phyloP scores from a whole-genome alignment of 129 eudicot genomes.

The Helichrysum umbraculigerum region DNA sequence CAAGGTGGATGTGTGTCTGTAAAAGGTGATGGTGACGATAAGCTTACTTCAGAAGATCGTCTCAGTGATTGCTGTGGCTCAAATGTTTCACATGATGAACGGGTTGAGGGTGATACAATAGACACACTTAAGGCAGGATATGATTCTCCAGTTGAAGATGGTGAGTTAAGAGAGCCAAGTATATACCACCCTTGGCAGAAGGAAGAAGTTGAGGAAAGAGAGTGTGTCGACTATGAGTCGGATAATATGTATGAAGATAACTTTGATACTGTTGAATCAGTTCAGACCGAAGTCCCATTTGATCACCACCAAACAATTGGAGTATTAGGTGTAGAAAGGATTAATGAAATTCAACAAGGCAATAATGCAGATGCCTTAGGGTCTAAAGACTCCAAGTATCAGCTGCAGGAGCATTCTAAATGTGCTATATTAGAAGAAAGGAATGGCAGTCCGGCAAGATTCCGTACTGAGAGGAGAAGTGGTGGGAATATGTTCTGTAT shows the following conservation, averaged over 20 bases:
- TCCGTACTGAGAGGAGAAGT: constrained; percentile 27
- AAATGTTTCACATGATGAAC: constrained; percentile 32
- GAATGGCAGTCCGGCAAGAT: constrained; percentile 19
- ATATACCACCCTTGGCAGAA: constrained; percentile 38
- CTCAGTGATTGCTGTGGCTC: constrained; percentile 37
- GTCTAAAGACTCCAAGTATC: constrained; percentile 16
- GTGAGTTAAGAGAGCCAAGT: constrained; percentile 36
- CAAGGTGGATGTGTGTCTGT: constrained; percentile 31
- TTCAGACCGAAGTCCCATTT: constrained; percentile 2
- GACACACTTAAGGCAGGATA: constrained; percentile 36
- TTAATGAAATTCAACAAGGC: constrained; percentile 22
- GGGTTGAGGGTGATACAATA: constrained; percentile 16
- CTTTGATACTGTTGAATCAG: constrained; percentile 52
- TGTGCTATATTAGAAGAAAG: constrained; percentile 29
- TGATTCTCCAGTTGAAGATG: constrained; percentile 45
- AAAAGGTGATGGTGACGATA: constrained; percentile 24
- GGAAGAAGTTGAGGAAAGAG: constrained; percentile 53
- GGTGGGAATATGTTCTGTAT: constrained; percentile 34
- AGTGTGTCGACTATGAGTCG: constrained; percentile 74
- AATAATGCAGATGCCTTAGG: constrained; percentile 22
- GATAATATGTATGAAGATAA: constrained; percentile 60
- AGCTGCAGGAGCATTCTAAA: constrained; percentile 25
- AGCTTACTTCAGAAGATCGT: constrained; percentile 32
- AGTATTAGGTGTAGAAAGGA: constrained; percentile 29
- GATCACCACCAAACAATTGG: constrained; percentile 11